A percentile compares a stretch with the other conserved stretches of the same genome.
These are phyloP conservation scores for Pseudonitzschia delicatissima DNA, from an alignment of 108 stramenopile genomes.

Conservation along the genomic window DNA sequence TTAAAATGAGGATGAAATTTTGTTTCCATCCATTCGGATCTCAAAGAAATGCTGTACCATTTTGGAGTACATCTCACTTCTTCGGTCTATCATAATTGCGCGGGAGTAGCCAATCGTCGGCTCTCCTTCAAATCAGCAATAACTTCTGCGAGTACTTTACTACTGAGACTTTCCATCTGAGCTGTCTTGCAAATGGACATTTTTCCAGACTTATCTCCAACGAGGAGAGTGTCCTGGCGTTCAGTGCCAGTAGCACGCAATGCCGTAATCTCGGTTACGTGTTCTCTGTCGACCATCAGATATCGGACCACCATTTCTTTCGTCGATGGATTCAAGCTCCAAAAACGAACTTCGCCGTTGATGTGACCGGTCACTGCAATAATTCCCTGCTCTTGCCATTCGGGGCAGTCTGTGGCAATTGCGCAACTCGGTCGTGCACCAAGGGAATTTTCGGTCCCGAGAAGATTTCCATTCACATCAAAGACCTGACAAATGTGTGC, in stretches of 20 bases:
- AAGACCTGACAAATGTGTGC: constrained; percentile 77
- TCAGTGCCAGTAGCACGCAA: constrained; percentile 55
- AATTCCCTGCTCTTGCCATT: constrained; percentile 92
- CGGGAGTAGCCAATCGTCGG: not conserved
- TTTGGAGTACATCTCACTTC: too few species aligned
- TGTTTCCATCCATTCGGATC: too few species aligned
- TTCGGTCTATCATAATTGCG: not conserved
- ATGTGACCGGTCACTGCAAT: constrained; percentile 91
- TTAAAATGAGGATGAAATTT: too few species aligned
- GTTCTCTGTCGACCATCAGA: constrained; percentile 63
- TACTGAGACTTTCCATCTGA: constrained; percentile 68
- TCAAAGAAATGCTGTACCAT: too few species aligned
- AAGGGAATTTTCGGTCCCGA: constrained; percentile 65
- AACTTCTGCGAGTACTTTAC: constrained; percentile 42
- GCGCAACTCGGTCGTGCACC: constrained; percentile 74
- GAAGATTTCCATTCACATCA: constrained; percentile 86
- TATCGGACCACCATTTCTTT: constrained; percentile 51
- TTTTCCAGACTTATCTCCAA: constrained; percentile 86
- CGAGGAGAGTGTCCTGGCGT: constrained; percentile 79
- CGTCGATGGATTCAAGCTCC: constrained; percentile 74
- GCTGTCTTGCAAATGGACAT: constrained; percentile 74
- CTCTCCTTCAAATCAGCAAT: constrained; percentile 18
- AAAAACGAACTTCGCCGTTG: constrained; percentile 90
- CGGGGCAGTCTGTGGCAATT: constrained; percentile 85
- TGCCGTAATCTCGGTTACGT: constrained; percentile 75